Evolutionary conservation across 345 rosid species (phyloP).

Genomic region (Linum usitatissimum): DNA sequence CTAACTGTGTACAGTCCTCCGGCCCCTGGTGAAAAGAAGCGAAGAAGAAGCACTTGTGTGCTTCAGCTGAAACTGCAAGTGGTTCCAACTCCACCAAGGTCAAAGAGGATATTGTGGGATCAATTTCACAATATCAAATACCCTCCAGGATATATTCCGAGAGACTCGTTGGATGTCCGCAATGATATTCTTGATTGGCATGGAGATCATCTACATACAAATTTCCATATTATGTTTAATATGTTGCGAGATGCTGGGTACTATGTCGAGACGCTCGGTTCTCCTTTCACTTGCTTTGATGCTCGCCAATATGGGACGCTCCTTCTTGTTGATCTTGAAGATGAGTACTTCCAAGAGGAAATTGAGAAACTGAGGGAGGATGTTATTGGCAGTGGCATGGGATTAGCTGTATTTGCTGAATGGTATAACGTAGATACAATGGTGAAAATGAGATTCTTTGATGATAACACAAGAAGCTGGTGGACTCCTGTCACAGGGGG

Average conservation of each 20-base stretch:
- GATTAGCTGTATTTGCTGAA: conserved; percentile 83
- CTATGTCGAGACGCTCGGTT: conserved; percentile 90
- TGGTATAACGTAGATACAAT: conserved; percentile 97
- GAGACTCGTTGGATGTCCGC: conserved; percentile 96
- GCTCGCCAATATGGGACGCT: conserved; percentile 91
- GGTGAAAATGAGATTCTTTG: conserved; percentile 98
- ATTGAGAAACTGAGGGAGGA: conserved; percentile 79
- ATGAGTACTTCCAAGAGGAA: conserved; percentile 87
- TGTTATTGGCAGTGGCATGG: conserved; percentile 67
- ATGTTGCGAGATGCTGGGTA: conserved; percentile 87
- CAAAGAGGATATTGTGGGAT: conserved; percentile 89
- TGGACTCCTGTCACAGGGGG: conserved; percentile 99
- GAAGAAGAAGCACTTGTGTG: conserved; percentile 54
- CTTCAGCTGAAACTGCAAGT: conserved; percentile 80
- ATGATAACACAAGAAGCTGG: conserved; percentile 96
- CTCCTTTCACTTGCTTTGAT: conserved; percentile 93
- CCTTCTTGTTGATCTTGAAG: conserved; percentile 91
- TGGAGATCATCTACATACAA: conserved; percentile 98
- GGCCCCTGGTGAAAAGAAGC: conserved; percentile 51
- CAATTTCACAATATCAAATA: conserved; percentile 93
- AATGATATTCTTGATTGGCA: conserved; percentile 99
- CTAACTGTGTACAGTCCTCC: conserved; percentile 67
- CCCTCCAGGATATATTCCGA: conserved; percentile 98
- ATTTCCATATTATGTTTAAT: conserved; percentile 90
- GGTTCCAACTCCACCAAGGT: conserved; percentile 79